Conservation (phyloP, 2,329 filamentous ascomycete genomes). For the Beauveria varroae region DNA sequence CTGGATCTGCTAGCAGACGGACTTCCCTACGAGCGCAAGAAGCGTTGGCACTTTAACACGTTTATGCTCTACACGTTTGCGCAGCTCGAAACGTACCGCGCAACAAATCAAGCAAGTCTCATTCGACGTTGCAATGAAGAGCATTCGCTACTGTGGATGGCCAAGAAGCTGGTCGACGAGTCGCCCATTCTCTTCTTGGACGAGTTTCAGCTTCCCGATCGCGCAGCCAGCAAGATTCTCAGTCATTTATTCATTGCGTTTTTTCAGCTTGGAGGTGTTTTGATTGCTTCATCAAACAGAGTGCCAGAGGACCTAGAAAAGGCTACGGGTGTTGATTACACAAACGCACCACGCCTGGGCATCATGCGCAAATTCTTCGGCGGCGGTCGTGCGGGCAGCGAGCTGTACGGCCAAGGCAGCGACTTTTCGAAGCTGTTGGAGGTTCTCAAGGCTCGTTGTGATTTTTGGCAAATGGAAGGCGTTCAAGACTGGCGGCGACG, state of each 20-base stretch:
- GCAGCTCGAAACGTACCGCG: constrained; percentile 58
- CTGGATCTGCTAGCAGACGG: constrained; percentile 74
- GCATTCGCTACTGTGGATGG: constrained; percentile 66
- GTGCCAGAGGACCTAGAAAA: constrained; percentile 78
- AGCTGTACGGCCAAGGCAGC: constrained; percentile 52
- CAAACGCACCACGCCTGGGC: constrained; percentile 45
- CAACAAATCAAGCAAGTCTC: constrained; percentile 21
- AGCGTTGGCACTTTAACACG: constrained; percentile 75
- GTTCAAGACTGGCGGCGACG: constrained; percentile 61
- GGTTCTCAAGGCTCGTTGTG: constrained; percentile 67
- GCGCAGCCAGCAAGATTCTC: constrained; percentile 69
- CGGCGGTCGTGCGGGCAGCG: constrained; percentile 31
- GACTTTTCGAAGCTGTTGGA: constrained; percentile 73
- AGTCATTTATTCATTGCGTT: constrained; percentile 72
- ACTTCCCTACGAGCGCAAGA: constrained; percentile 64
- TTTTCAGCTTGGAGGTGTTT: constrained; percentile 73
- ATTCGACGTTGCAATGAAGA: constrained; percentile 27
- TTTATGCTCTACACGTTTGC: constrained; percentile 77
- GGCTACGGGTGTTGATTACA: constrained; percentile 63
- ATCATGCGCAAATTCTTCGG: constrained; percentile 43
- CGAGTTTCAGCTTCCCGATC: constrained; percentile 77
- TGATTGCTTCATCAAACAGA: constrained; percentile 73
- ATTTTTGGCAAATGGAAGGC: constrained; percentile 79
- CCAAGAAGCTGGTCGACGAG: constrained; percentile 65
- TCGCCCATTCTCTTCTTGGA: constrained; percentile 74